phyloP scores from a whole-genome alignment of 768 basidiomycete species.

The Tephrocybe sp. region DNA sequence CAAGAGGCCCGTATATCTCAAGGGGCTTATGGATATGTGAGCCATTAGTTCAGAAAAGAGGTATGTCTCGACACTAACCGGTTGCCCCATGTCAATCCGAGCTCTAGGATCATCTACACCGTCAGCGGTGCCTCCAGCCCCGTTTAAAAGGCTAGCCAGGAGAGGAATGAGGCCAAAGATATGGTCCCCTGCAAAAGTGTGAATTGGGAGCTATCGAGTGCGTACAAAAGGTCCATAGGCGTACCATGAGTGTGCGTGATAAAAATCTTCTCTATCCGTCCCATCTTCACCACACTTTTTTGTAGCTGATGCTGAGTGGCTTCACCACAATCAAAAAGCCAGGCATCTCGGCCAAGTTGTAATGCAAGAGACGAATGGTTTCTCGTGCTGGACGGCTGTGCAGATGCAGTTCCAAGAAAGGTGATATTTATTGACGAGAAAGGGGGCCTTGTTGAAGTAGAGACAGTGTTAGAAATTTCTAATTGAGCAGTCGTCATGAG shows the following conservation, averaged over 20 bases:
- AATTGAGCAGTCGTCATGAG: not conserved
- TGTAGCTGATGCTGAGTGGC: constrained; percentile 80
- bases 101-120: constrained; percentile 60
- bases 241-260: constrained; percentile 88
- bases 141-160: constrained; percentile 69
- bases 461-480: not conserved
- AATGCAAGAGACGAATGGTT: constrained; percentile 77
- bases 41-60: not conserved
- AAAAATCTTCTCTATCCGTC: constrained; percentile 79
- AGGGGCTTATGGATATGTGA: constrained; percentile 46
- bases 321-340: constrained; percentile 88
- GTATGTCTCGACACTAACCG: constrained; percentile 30
- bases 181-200: constrained; percentile 73
- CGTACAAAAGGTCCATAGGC: constrained; percentile 8
- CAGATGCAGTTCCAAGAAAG: constrained; percentile 82
- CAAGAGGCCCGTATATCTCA: constrained; percentile 85
- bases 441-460: constrained; percentile 7
- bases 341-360: constrained; percentile 66
- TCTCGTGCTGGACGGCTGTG: constrained; percentile 75
- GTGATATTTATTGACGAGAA: constrained; percentile 52
- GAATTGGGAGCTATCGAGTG: too few species aligned
- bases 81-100: constrained; percentile 31
- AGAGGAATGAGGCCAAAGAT: constrained; percentile 75
- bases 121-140: constrained; percentile 65
- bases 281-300: constrained; percentile 73